Conservation (phyloP, 805 yeast genomes). For the Candida incommunis region DNA sequence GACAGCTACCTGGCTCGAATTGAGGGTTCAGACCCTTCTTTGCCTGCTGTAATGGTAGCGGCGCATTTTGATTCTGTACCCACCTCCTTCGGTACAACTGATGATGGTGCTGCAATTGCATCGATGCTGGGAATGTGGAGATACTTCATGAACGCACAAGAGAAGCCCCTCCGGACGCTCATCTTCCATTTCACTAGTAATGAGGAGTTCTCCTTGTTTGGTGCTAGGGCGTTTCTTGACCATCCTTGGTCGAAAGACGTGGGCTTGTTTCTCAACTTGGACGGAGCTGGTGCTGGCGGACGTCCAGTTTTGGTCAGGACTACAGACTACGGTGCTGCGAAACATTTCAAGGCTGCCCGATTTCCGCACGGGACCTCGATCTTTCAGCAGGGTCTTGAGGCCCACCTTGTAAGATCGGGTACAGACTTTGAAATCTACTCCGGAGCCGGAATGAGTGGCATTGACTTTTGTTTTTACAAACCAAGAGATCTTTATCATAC, state of each 20-base stretch:
- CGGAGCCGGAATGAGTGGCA: conserved; percentile 56
- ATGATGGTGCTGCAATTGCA: conserved; percentile 83
- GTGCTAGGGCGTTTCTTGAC: conserved; percentile 57
- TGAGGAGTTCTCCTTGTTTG: conserved; percentile 79
- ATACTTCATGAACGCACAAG: conserved; percentile 24
- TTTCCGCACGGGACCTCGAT: conserved; percentile 68
- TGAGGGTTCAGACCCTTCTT: conserved; percentile 40
- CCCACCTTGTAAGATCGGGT: conserved; percentile 58
- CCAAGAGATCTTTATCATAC: conserved; percentile 84
- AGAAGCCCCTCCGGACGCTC: conserved; percentile 55
- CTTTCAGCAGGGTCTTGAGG: conserved; percentile 73
- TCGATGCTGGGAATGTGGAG: conserved; percentile 59
- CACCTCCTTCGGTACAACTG: conserved; percentile 76
- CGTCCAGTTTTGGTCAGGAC: conserved; percentile 71
- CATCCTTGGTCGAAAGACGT: conserved; percentile 61
- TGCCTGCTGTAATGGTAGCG: conserved; percentile 60
- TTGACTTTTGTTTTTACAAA: conserved; percentile 79
- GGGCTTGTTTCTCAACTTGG: conserved; percentile 54
- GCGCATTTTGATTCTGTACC: conserved; percentile 90
- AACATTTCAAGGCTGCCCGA: conserved; percentile 33
- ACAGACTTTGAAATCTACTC: conserved; percentile 74
- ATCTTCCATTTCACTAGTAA: conserved; percentile 78
- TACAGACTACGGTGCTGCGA: conserved; percentile 61
- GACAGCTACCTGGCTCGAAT: conserved; percentile 67
- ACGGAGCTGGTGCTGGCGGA: conserved; percentile 90